Percentiles rank a stretch among this genome's conserved stretches.
These are phyloP conservation scores for Gaeumannomyces tritici DNA, from an alignment of 2,329 filamentous ascomycete genomes.

Conservation along the genomic window DNA sequence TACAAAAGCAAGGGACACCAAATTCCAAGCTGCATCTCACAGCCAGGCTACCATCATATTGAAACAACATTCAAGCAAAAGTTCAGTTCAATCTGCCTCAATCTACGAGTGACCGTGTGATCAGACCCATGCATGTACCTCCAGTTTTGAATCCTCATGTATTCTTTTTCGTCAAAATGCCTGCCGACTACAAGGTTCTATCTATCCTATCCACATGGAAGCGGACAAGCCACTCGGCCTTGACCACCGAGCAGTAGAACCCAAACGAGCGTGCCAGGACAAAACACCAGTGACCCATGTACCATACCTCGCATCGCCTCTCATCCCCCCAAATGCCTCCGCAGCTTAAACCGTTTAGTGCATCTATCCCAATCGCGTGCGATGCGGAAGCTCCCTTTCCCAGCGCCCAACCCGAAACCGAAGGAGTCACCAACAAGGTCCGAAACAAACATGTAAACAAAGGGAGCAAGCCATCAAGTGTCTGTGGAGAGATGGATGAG, in stretches of 20 bases:
- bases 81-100: no score
- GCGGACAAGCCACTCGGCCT: not conserved
- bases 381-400: not conserved
- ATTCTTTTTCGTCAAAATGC: not conserved
- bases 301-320: not conserved
- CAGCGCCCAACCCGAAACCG: not conserved
- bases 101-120: no score
- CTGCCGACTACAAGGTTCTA: not conserved
- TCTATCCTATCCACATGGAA: no score
- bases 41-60: not conserved
- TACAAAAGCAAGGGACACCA: not conserved
- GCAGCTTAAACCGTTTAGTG: not conserved
- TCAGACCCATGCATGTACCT: no score
- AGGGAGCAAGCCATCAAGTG: not conserved
- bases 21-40: no score
- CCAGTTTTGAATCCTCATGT: not conserved
- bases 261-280: not conserved
- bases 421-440: not conserved
- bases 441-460: not conserved
- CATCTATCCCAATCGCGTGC: not conserved
- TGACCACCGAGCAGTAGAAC: not conserved
- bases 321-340: not conserved
- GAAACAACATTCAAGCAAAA: not conserved
- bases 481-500: not conserved
- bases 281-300: not conserved